phyloP scores from a whole-genome alignment of 2,329 filamentous ascomycete species.

The Chaetomium sp. region DNA sequence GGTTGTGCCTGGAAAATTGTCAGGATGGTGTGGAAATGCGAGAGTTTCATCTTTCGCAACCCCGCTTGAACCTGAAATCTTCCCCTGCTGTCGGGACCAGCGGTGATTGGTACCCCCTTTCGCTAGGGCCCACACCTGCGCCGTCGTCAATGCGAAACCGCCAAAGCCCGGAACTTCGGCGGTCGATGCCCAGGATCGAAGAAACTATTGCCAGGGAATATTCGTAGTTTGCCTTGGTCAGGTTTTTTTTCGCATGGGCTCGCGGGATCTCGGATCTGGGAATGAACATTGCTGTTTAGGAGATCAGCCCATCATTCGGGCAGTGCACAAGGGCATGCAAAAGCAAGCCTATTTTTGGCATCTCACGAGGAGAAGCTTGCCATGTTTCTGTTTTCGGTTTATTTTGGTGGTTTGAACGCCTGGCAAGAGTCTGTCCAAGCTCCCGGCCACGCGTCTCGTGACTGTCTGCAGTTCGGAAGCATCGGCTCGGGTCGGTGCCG shows the following conservation, averaged over 20 bases:
- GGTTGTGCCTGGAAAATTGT: conserved; percentile 16
- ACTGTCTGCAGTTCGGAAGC: background rate
- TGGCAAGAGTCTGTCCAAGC: background rate
- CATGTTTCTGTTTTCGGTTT: background rate
- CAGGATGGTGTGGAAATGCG: conserved; percentile 20
- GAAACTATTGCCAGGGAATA: background rate
- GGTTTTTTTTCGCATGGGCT: background rate
- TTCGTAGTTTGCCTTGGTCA: background rate
- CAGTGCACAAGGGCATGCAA: background rate
- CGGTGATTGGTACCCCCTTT: conserved; percentile 26
- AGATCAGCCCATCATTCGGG: conserved; percentile 4
- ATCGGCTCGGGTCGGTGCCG: background rate
- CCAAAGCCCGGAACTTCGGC: conserved; percentile 8
- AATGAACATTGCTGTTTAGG: background rate
- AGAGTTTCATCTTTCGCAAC: conserved; percentile 29
- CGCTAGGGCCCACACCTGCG: conserved; percentile 6
- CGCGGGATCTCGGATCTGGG: background rate
- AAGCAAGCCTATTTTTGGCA: conserved; percentile 10
- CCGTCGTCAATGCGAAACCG: conserved; percentile 23
- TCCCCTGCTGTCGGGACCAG: conserved; percentile 16
- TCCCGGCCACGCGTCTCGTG: background rate
- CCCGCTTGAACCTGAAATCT: conserved; percentile 17
- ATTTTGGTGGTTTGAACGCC: background rate
- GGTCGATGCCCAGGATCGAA: background rate
- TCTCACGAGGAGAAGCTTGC: background rate